Percentiles rank a stretch among this genome's conserved stretches.
phyloP scores from a whole-genome alignment of 2,329 filamentous ascomycete genomes.

The Parascedosporium putredinis region DNA sequence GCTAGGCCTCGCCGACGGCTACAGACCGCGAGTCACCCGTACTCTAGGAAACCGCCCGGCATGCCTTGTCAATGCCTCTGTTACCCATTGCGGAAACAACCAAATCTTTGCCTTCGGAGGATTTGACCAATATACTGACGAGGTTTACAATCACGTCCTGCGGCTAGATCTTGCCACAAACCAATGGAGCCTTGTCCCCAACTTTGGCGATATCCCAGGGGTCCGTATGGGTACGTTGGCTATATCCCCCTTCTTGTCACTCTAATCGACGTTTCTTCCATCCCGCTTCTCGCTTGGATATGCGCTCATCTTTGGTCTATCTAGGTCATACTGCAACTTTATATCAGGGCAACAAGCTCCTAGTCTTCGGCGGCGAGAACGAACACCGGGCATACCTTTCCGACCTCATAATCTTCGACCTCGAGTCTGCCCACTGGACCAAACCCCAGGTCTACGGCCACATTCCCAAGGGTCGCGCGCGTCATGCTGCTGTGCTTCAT shows the following conservation, averaged over 20 bases:
- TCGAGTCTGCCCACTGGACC: constrained; percentile 90
- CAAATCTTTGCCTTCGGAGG: constrained; percentile 97
- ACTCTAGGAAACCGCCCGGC: constrained; percentile 75
- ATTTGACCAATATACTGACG: constrained; percentile 97
- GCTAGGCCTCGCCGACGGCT: constrained; percentile 57
- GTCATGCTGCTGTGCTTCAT: constrained; percentile 87
- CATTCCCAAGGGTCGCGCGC: constrained; percentile 77
- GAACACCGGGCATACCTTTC: constrained; percentile 93
- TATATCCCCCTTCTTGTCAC: background rate
- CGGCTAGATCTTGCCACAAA: constrained; percentile 76
- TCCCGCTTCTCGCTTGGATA: too few relatives aligned
- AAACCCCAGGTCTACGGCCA: constrained; percentile 79
- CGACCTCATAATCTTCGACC: constrained; percentile 90
- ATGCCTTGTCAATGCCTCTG: constrained; percentile 93
- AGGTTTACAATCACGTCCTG: constrained; percentile 97
- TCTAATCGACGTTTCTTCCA: background rate
- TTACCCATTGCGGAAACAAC: constrained; percentile 97
- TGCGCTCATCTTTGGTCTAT: background rate
- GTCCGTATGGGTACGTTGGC: constrained; percentile 78
- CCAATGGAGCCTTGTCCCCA: constrained; percentile 93
- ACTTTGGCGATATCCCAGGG: constrained; percentile 95
- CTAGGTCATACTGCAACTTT: constrained; percentile 90
- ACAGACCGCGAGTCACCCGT: constrained; percentile 73
- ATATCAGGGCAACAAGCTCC: constrained; percentile 87
- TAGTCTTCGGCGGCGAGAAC: constrained; percentile 96